Percentiles rank a stretch among this genome's conserved stretches.
phyloP scores from a whole-genome alignment of 768 basidiomycete genomes.

The Omphalotus guepiniiformis region DNA sequence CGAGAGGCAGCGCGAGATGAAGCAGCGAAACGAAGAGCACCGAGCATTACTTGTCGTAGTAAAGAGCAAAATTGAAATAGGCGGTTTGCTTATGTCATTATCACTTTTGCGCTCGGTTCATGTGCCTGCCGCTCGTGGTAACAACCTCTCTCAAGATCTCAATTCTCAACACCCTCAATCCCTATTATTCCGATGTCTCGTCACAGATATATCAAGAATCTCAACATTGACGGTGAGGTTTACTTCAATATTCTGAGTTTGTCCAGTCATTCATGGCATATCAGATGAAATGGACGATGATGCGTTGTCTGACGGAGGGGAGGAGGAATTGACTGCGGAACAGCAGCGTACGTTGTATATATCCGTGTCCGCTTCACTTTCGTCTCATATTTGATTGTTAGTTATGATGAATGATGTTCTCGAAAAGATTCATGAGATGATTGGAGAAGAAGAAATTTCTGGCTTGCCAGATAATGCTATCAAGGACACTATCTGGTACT shows the following conservation, averaged over 20 bases:
- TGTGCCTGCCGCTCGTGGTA: too few relatives aligned
- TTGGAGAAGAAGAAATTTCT: constrained; percentile 63
- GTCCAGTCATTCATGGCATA: neutral
- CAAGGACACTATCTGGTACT: constrained; percentile 80
- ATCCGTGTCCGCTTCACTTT: neutral
- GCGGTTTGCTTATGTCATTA: constrained; percentile 10
- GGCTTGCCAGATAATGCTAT: constrained; percentile 74
- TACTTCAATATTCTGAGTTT: neutral
- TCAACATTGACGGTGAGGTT: constrained; percentile 66
- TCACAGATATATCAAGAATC: constrained; percentile 84
- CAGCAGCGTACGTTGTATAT: constrained; percentile 57
- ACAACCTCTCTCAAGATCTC: too few relatives aligned
- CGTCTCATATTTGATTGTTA: constrained; percentile 14
- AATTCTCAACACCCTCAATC: constrained; percentile 3
- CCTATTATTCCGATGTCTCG: constrained; percentile 80
- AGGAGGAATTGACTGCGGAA: constrained; percentile 76
- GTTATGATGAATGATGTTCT: constrained; percentile 69
- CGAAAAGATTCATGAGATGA: constrained; percentile 58
- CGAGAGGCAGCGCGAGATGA: constrained; percentile 39
- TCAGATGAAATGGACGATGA: constrained; percentile 86
- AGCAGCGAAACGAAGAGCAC: constrained; percentile 40
- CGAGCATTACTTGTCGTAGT: constrained; percentile 41
- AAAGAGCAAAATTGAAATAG: neutral
- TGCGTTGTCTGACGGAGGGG: constrained; percentile 71
- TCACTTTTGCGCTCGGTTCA: too few relatives aligned